Base-by-base conservation (phyloP, 768 basidiomycete species). In the Pisolithus tinctorius region DNA sequence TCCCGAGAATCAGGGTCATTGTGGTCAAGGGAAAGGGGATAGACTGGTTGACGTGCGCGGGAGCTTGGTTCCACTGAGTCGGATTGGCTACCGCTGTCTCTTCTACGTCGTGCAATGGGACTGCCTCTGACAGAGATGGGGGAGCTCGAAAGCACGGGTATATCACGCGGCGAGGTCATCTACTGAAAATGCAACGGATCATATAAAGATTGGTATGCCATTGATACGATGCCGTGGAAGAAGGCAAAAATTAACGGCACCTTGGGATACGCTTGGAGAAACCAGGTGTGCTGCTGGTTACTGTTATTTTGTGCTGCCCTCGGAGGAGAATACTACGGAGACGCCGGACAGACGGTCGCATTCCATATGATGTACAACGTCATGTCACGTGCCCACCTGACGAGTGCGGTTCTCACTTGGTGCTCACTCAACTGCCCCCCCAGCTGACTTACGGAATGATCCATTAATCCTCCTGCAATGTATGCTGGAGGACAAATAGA, bases 1-100 rank as follows among this genome's bases (percentile, higher is more conserved):
- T 96, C 93, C 49, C 84, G 75, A 17, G 81, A 81, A 48, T 88
- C 80, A 0, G 86, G 82, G 62, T 89, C 84, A 71, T 83, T 76
- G 9, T 76, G 79, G 63, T 88, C 83, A 54, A 79, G 77, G 8
- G 85, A 76, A 40, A 85, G 79, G 1, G 69, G 63, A 14, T 86
- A 67, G 3, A 80, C 81, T 0, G 88, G 86, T 1, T 74, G 75
- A 23, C 83, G 76, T 45, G 76, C 64, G 1, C 71, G 75, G 5
- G 70, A 54, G 38, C 65, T 63, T 25, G 62, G 56, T 40, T 81
- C 75, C 53, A 71, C 68, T 48, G 71, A 60, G 38, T 74, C 70
- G 45, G 70, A 72, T 29, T 66, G 67, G 36, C 72, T 78, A 47
- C 64, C 49, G 50, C 69, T 71, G 27, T 65, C 63, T 11, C 55